phyloP scores from a whole-genome alignment of 805 yeast genomes.

The Wickerhamomyces sydowiorum region DNA sequence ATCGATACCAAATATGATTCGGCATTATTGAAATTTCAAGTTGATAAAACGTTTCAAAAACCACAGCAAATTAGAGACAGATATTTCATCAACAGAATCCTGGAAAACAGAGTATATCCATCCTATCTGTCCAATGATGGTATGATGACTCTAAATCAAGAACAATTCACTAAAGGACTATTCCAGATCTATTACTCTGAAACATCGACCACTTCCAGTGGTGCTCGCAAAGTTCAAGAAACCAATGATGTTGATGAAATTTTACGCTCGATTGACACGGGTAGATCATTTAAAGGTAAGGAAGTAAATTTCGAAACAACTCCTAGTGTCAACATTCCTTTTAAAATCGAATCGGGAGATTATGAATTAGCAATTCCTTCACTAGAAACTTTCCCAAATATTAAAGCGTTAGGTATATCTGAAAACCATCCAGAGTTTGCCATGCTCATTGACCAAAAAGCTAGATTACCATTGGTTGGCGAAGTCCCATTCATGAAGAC shows the following conservation, averaged over 20 bases:
- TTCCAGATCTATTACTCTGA: neutral
- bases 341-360: slow-evolving; percentile 4
- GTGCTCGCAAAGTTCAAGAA: no score
- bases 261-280: no score
- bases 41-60: neutral
- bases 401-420: slow-evolving; percentile 15
- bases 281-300: neutral
- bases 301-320: neutral
- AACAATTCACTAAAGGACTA: neutral
- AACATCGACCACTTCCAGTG: no score
- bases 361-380: slow-evolving; percentile 10
- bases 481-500: slow-evolving; percentile 4
- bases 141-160: neutral
- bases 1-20: neutral
- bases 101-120: neutral
- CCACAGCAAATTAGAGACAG: neutral
- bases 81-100: neutral
- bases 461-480: slow-evolving; percentile 5
- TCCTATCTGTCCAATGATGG: neutral
- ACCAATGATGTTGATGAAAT: no score
- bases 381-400: slow-evolving; percentile 10
- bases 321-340: slow-evolving; percentile 2
- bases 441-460: neutral
- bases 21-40: neutral
- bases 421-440: slow-evolving; percentile 7